phyloP scores from a whole-genome alignment of 2,329 filamentous ascomycete genomes.

The Nothopassalora personata region DNA sequence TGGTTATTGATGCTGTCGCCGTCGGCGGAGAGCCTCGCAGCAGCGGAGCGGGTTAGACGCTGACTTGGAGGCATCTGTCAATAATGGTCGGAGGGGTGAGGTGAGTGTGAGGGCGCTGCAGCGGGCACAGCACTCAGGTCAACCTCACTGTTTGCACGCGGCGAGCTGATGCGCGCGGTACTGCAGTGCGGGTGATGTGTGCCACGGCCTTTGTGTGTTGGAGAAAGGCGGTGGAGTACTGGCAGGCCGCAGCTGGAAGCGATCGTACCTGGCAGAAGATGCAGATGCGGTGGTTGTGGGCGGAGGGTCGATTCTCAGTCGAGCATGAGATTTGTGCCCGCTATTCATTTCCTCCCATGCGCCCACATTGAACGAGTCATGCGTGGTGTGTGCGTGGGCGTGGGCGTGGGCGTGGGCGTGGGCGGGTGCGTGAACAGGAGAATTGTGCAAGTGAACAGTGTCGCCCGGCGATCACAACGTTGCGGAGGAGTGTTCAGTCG shows the following conservation, averaged over 20 bases:
- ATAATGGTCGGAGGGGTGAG: conserved; percentile 9
- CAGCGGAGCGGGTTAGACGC: conserved; percentile 22
- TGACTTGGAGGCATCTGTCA: conserved; percentile 26
- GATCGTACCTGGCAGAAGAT: conserved; percentile 3
- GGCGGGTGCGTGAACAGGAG: not conserved
- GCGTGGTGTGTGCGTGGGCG: not conserved
- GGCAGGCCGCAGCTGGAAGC: conserved; percentile 1
- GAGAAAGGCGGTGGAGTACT: not conserved
- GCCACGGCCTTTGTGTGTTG: not conserved
- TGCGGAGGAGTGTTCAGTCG: not conserved
- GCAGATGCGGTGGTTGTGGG: not conserved
- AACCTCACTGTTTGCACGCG: not conserved
- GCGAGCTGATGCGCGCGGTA: not conserved
- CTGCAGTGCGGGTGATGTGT: not conserved
- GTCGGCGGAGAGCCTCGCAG: conserved; percentile 80
- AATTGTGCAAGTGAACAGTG: not conserved
- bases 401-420: not conserved
- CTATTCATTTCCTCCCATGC: conserved; percentile 3
- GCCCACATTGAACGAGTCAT: not conserved
- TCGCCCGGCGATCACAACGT: not conserved
- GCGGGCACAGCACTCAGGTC: not conserved
- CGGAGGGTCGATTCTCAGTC: not conserved
- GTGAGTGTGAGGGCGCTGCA: conserved; percentile 1
- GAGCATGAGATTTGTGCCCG: conserved; percentile 3
- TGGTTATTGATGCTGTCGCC: conserved; percentile 39